These are phyloP conservation scores for Viridothelium virens DNA, from an alignment of 495 filamentous ascomycete genomes.

Conservation along the genomic window DNA sequence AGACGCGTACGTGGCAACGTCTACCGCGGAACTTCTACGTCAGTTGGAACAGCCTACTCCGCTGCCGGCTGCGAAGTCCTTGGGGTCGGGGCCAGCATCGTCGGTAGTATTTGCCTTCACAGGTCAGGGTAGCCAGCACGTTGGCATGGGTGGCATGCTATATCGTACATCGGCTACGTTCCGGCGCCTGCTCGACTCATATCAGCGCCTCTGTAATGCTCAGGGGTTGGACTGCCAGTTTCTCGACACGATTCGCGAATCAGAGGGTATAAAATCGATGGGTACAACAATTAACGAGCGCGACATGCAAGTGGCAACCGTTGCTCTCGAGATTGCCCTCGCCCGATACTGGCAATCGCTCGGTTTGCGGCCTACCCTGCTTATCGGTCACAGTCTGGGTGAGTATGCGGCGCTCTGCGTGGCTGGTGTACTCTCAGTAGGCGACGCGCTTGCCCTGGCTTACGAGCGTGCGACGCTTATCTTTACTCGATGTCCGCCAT, in stretches of 20 bases:
- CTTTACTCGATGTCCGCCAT: slow-evolving; percentile 14
- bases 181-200: slow-evolving; percentile 5
- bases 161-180: slow-evolving; percentile 14
- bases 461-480: slow-evolving; percentile 22
- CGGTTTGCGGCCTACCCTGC: slow-evolving; percentile 30
- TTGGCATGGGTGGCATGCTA: slow-evolving; percentile 13
- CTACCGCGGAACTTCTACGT: background rate
- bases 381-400: slow-evolving; percentile 34
- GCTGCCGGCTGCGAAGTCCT: slow-evolving; percentile 30
- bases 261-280: background rate
- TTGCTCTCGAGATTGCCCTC: slow-evolving; percentile 35
- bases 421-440: slow-evolving; percentile 23
- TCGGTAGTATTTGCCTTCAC: slow-evolving; percentile 21
- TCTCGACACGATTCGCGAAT: slow-evolving; percentile 10
- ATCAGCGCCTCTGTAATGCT: slow-evolving; percentile 9
- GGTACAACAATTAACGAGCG: background rate
- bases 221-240: slow-evolving; percentile 18
- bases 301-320: slow-evolving; percentile 32
- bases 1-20: slow-evolving; percentile 17
- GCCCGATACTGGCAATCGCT: slow-evolving; percentile 30
- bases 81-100: slow-evolving; percentile 9
- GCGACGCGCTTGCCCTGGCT: slow-evolving; percentile 23
- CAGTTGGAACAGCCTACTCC: slow-evolving; percentile 1
- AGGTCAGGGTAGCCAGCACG: slow-evolving; percentile 19
- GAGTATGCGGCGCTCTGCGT: slow-evolving; percentile 28